Evolutionary conservation across 768 basidiomycete species (phyloP).

Genomic region (Boletus fagicola): DNA sequence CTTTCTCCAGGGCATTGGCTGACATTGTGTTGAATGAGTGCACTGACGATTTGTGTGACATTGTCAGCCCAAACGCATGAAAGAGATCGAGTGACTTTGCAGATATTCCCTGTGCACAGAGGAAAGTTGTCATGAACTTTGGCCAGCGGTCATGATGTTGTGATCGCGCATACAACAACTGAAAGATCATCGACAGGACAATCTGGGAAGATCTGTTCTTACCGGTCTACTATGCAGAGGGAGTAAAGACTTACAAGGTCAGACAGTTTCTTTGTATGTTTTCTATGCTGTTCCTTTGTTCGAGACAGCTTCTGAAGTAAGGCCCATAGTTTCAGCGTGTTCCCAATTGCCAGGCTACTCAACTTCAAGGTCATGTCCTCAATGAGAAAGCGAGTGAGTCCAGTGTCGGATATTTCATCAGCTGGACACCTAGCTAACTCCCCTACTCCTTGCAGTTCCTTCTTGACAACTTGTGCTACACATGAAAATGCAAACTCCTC

Average conservation of each 20-base stretch:
- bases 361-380: background rate
- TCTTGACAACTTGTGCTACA: background rate
- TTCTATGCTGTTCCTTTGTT: background rate
- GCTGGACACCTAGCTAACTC: too few relatives aligned
- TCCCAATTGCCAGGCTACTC: background rate
- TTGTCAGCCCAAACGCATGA: background rate
- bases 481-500: background rate
- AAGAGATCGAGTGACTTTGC: background rate
- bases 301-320: background rate
- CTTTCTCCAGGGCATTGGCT: background rate
- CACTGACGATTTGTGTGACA: background rate
- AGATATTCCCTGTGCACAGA: background rate
- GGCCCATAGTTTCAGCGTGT: background rate
- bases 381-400: background rate
- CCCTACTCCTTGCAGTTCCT: background rate
- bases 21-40: slow-evolving; percentile 1
- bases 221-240: too few relatives aligned
- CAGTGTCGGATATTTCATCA: background rate
- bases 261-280: background rate
- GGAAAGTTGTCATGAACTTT: background rate
- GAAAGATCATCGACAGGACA: too few relatives aligned
- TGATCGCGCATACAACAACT: background rate
- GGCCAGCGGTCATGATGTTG: background rate
- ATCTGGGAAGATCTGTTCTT: too few relatives aligned
- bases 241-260: background rate